Evolutionary conservation across 495 filamentous ascomycete species (phyloP).

Genomic region (Daldinia caldariorum): DNA sequence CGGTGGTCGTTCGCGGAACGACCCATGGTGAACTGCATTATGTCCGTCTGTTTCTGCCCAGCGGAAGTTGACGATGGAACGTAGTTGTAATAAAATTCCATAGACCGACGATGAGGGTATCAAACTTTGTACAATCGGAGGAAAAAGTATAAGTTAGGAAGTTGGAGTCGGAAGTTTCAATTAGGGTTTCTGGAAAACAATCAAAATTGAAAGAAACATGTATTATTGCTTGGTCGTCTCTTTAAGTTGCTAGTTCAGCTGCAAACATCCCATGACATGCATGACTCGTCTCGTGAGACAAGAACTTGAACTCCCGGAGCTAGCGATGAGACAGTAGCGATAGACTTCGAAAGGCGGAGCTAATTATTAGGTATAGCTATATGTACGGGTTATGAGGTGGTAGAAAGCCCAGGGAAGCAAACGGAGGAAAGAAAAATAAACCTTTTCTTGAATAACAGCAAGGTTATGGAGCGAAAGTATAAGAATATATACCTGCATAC

Average conservation of each 20-base stretch:
- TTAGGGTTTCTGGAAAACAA: background rate
- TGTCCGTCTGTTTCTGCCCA: constrained; percentile 1
- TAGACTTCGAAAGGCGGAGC: constrained; percentile 28
- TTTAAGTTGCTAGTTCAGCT: constrained; percentile 14
- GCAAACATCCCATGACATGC: constrained; percentile 20
- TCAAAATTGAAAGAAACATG: constrained; percentile 3
- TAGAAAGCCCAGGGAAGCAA: background rate
- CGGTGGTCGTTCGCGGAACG: constrained; percentile 28
- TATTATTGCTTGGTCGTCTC: constrained; percentile 17
- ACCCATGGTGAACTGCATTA: constrained; percentile 42
- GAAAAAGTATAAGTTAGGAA: constrained; percentile 13
- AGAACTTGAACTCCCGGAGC: constrained; percentile 5
- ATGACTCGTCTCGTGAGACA: constrained; percentile 27
- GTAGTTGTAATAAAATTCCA: background rate
- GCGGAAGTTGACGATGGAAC: constrained; percentile 1
- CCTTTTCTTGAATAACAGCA: constrained; percentile 17
- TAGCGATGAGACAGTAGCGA: constrained; percentile 27
- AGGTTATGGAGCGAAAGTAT: constrained; percentile 33
- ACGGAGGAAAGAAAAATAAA: constrained; percentile 11
- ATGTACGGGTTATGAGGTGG: constrained; percentile 1
- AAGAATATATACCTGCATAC: constrained; percentile 18
- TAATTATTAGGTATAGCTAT: constrained; percentile 18
- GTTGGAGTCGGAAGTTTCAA: background rate
- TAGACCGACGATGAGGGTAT: constrained; percentile 6
- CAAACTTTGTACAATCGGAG: constrained; percentile 6